Base-by-base conservation (phyloP, 148 eudicot species). In the Persicaria maculosa region DNA sequence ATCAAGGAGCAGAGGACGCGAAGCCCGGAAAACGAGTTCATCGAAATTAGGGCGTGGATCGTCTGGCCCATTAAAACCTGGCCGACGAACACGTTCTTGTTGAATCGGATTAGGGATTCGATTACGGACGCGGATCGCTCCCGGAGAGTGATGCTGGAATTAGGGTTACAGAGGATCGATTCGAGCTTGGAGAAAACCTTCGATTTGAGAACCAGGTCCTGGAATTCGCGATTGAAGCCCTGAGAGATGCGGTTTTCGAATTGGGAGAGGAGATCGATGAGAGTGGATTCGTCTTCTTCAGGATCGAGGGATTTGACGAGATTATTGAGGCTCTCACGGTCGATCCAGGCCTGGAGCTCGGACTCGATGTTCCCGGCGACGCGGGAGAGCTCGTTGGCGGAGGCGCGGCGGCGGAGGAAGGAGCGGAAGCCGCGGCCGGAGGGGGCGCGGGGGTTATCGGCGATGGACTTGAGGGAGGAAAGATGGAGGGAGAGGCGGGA, bases 21-120 rank as follows among this genome's bases (percentile, higher is more conserved):
- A 2, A 93, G 76, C 0, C 92, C 83, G 0, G 85, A 81, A 0
- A 59, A 20, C 0, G 94, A 76, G 1, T 71, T 75, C 75, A 91
- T 81, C 14, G 88, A 75, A 19, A 91, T 79, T 5, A 93, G 67
- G 0, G 92, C 82, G 10, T 79, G 77, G 2, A 83, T 74, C 4
- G 84, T 83, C 7, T 86, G 78, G 25, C 97, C 91, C 83, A 86
- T 83, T 67, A 83, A 58, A 10, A 93, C 91, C 50, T 83, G 85
- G 7, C 94, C 94, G 1, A 93, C 97, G 72, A 93, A 93, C 58
- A 93, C 98, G 53, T 93, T 90, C 73, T 93, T 93, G 77, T 93
- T 93, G 68, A 86, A 93, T 7, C 84, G 74, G 0, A 93, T 87
- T 62, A 93, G 68, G 47, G 82, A 86, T 15, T 91, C 86, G 7